Conservation (phyloP, 352 stramenopile genomes). For the Pythium myriotylum region DNA sequence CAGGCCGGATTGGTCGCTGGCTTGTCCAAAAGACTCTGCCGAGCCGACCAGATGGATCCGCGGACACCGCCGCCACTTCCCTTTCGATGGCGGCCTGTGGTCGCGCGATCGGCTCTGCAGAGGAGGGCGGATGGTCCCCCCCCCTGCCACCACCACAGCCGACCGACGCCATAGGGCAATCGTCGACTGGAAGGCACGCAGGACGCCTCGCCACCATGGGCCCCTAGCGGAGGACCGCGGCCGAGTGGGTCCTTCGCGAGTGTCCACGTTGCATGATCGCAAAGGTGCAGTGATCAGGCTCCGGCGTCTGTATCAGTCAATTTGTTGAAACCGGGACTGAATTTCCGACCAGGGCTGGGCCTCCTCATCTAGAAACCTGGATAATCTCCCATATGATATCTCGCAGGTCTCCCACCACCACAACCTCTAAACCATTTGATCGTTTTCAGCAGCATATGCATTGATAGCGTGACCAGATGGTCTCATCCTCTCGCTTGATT, state of each 20-base stretch:
- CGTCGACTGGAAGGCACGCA: too few relatives aligned
- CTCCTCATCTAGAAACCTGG: conserved; percentile 2
- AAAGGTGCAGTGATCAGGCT: neutral
- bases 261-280: neutral
- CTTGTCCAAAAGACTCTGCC: conserved; percentile 1
- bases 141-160: too few relatives aligned
- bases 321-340: too few relatives aligned
- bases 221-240: too few relatives aligned
- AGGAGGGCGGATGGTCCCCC: too few relatives aligned
- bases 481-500: conserved; percentile 1
- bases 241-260: neutral
- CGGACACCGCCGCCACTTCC: neutral
- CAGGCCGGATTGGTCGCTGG: neutral
- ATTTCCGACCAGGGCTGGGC: neutral
- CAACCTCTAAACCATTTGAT: neutral
- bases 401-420: neutral
- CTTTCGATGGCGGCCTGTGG: too few relatives aligned
- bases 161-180: too few relatives aligned
- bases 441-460: neutral
- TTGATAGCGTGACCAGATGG: neutral
- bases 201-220: too few relatives aligned
- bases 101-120: too few relatives aligned
- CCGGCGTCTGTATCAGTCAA: too few relatives aligned
- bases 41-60: conserved; percentile 12
- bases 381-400: conserved; percentile 7